phyloP scores from a whole-genome alignment of 2,329 filamentous ascomycete genomes.

The Aspergillus pseudoglaucus region DNA sequence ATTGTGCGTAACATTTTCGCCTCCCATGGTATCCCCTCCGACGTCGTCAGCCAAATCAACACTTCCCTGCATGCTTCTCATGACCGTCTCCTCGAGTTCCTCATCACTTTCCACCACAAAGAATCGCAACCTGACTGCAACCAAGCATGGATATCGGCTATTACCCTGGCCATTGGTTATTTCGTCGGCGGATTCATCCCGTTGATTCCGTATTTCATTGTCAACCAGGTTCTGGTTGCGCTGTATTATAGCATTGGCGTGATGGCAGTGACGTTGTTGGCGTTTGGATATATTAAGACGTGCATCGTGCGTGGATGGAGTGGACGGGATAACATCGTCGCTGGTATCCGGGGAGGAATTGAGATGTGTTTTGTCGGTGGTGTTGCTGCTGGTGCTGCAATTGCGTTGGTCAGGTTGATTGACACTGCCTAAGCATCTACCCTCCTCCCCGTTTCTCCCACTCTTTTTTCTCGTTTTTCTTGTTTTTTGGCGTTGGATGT shows the following conservation, averaged over 20 bases:
- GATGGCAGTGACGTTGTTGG: slow-evolving; percentile 36
- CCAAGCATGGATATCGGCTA: slow-evolving; percentile 48
- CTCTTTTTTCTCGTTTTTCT: neutral
- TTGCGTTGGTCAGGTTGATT: slow-evolving; percentile 55
- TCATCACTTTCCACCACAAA: slow-evolving; percentile 45
- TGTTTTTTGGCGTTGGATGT: neutral
- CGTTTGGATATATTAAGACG: slow-evolving; percentile 41
- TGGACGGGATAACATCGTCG: slow-evolving; percentile 42
- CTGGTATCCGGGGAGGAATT: slow-evolving; percentile 53
- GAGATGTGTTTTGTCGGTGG: slow-evolving; percentile 62
- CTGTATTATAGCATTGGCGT: slow-evolving; percentile 45
- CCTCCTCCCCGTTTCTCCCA: too few relatives aligned
- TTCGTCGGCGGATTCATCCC: slow-evolving; percentile 66
- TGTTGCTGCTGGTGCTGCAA: slow-evolving; percentile 60
- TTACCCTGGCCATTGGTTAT: slow-evolving; percentile 63
- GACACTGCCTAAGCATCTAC: slow-evolving; percentile 24
- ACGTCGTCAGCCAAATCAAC: slow-evolving; percentile 31
- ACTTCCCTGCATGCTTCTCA: slow-evolving; percentile 31
- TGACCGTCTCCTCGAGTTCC: slow-evolving; percentile 39
- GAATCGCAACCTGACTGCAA: slow-evolving; percentile 40
- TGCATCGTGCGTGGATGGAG: slow-evolving; percentile 41
- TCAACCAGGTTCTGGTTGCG: slow-evolving; percentile 39
- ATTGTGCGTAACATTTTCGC: slow-evolving; percentile 39
- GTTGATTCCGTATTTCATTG: slow-evolving; percentile 62
- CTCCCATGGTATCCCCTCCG: slow-evolving; percentile 34